Conservation (phyloP, 306 rosid genomes). For the Sphenostylis stenocarpa region DNA sequence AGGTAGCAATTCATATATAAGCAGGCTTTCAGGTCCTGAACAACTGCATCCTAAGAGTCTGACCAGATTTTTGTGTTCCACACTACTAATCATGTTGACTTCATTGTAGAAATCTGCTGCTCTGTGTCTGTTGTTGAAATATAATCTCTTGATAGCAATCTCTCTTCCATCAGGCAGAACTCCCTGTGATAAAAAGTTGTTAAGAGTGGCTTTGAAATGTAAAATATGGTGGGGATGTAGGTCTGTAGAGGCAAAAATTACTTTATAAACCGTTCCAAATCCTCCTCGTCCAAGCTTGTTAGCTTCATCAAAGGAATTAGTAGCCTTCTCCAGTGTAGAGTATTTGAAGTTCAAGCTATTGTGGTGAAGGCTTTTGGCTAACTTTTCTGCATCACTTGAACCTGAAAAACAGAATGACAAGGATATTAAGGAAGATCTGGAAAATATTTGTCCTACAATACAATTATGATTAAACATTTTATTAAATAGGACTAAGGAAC, state of each 20-base stretch:
- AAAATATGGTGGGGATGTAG: neutral
- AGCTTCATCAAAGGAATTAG: constrained; percentile 47
- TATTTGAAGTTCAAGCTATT: constrained; percentile 80
- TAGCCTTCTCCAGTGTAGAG: constrained; percentile 72
- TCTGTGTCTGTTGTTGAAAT: constrained; percentile 69
- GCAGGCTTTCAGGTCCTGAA: constrained; percentile 87
- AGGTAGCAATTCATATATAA: constrained; percentile 66
- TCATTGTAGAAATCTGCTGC: constrained; percentile 81
- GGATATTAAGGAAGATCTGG: neutral
- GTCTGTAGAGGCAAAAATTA: constrained; percentile 26
- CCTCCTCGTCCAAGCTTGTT: constrained; percentile 90
- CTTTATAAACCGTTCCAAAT: constrained; percentile 80
- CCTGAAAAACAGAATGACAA: constrained; percentile 36
- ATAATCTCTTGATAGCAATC: constrained; percentile 83
- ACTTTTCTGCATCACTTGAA: constrained; percentile 57
- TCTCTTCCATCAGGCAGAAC: constrained; percentile 69
- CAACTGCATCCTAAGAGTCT: constrained; percentile 78
- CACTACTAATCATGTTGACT: constrained; percentile 78
- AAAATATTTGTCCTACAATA: neutral
- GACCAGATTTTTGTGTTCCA: constrained; percentile 72
- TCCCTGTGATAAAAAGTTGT: constrained; percentile 28
- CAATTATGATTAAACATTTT: neutral
- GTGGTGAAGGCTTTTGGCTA: constrained; percentile 57
- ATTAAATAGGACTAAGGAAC: neutral
- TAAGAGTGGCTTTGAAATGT: constrained; percentile 5